Conservation (phyloP, 495 filamentous ascomycete genomes). For the Lophiotrema nucula region DNA sequence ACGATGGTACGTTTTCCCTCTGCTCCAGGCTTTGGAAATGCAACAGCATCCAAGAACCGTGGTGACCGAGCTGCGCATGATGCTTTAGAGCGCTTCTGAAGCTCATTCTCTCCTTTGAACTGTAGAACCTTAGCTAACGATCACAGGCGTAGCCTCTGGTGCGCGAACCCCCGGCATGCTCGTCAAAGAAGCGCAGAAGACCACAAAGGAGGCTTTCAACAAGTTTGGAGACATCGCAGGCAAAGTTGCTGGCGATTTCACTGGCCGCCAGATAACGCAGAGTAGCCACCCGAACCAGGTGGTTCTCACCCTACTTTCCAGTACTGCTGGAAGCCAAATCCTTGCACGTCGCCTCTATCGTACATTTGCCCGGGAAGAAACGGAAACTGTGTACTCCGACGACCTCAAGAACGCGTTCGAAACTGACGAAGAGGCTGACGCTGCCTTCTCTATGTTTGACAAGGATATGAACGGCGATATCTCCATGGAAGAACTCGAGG, state of each 20-base stretch:
- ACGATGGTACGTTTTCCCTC: too few relatives aligned
- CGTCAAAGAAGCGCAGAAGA: slow-evolving; percentile 63
- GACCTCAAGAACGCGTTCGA: slow-evolving; percentile 80
- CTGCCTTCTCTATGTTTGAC: slow-evolving; percentile 91
- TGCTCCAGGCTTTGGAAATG: too few relatives aligned
- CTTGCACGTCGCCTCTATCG: slow-evolving; percentile 89
- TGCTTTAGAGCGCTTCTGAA: too few relatives aligned
- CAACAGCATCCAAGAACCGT: too few relatives aligned
- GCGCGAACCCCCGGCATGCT: slow-evolving; percentile 65
- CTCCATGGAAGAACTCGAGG: slow-evolving; percentile 91
- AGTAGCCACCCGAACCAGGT: slow-evolving; percentile 86
- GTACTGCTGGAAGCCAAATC: slow-evolving; percentile 74
- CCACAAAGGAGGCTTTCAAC: slow-evolving; percentile 68
- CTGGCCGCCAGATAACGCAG: slow-evolving; percentile 69
- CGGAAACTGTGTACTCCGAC: slow-evolving; percentile 70
- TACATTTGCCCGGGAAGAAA: slow-evolving; percentile 73
- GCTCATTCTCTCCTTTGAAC: too few relatives aligned
- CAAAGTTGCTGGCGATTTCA: slow-evolving; percentile 93
- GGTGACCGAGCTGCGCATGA: too few relatives aligned
- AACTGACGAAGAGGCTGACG: slow-evolving; percentile 84
- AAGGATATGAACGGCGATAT: slow-evolving; percentile 97
- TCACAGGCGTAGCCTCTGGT: slow-evolving; percentile 56
- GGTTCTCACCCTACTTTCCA: slow-evolving; percentile 67
- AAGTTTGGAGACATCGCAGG: slow-evolving; percentile 86
- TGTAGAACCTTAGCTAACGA: too few relatives aligned